Evolutionary conservation across 176 grass and related monocot genomes (phyloP).

Genomic region (Zoysia pacifica): DNA sequence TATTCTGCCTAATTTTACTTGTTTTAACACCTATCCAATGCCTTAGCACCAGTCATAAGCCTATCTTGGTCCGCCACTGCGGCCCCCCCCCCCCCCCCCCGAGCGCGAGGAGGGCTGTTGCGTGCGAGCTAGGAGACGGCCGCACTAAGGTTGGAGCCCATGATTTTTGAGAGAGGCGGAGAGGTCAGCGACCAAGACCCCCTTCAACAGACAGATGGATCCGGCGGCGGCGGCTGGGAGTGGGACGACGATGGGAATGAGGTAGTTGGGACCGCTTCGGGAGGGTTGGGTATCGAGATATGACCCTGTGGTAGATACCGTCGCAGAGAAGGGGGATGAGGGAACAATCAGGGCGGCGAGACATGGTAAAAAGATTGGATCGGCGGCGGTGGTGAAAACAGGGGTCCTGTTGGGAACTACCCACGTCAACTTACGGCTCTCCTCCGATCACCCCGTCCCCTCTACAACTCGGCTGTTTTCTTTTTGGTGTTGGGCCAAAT

Average conservation of each 20-base stretch:
- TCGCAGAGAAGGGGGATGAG: constrained; percentile 45
- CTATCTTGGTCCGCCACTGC: too few species aligned
- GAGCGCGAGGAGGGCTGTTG: constrained; percentile 35
- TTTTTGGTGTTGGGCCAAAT: too few species aligned
- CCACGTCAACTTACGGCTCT: too few species aligned
- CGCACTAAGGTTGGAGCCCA: constrained; percentile 34
- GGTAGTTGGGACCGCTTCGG: constrained; percentile 32
- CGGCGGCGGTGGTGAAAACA: neutral
- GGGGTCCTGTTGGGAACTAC: too few species aligned
- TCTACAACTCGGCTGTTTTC: too few species aligned
- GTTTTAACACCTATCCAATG: too few species aligned
- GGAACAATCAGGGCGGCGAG: neutral
- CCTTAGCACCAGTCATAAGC: too few species aligned
- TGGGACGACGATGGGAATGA: constrained; percentile 1
- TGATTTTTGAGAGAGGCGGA: constrained; percentile 4
- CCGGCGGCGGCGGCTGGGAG: neutral
- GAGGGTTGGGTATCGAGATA: constrained; percentile 18
- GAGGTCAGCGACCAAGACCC: neutral
- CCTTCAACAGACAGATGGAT: neutral
- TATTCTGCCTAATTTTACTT: too few species aligned
- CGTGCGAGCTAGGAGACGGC: constrained; percentile 54
- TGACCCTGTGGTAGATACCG: constrained; percentile 6
- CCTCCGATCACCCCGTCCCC: too few species aligned
- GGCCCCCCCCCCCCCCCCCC: too few species aligned
- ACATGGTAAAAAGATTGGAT: neutral